Evolutionary conservation across 176 grass and related monocot species (phyloP), one percentile per base, ranked within the genome.

Genomic region (Aegilops bicornis): DNA sequence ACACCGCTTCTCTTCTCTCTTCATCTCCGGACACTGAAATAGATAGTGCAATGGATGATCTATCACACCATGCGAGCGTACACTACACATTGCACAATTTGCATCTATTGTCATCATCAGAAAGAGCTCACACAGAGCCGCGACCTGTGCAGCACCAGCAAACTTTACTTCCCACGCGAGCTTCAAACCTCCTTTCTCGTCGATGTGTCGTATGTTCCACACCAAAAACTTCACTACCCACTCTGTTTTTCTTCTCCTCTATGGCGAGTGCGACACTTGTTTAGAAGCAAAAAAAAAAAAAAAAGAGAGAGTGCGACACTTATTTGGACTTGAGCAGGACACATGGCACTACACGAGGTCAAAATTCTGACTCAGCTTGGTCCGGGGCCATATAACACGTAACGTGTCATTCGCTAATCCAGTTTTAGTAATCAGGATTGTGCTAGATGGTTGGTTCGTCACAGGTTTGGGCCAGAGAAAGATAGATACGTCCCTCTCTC

Each of bases 381-480:
- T 13, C 10, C 1, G n/a, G 24, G 3, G 8, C 23, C 25, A 32
- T 29, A 48, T 29, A 48, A 16, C 15, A 0, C 36, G 11, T 68
- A 42, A 67, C 4, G 43, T 82, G 63, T 76, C 11, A 69, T 68
- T 68, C 43, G 36, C 61, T 65, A 42, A 79, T 24, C 58, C 58
- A 42, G 35, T 79, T 40, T 10, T 79, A 27, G n/a, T 64, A 27
- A 66, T 80, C 24, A 66, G 78, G 24, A 20, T 48, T 68, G 13
- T 76, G 25, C 45, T 76, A 35, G 40, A 82, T 23, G 64, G 43
- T 82, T 82, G 79, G 37, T 29, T 82, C 67, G 64, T 69, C 79
- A 52, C 79, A 33, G 7, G 33, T 80, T 80, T 43, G 59, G 78
- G 59, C 8, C 23, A 43, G 4, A 2, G 71, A 74, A 29, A 74